Evolutionary conservation across 345 rosid genomes (phyloP).

Genomic region (Boechera divaricarpa): DNA sequence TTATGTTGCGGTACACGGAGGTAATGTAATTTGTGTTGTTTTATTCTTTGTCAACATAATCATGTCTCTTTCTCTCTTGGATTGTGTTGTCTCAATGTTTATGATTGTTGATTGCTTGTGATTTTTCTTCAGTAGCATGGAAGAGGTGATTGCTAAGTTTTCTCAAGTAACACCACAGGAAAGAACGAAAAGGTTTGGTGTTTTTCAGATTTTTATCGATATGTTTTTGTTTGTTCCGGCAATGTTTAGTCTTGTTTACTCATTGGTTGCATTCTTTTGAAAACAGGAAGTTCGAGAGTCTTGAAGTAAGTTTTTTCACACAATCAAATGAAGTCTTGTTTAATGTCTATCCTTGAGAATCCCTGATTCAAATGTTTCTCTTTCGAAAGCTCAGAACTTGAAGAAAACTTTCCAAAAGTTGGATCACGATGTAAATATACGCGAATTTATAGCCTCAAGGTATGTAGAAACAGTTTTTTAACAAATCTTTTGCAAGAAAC

Average conservation of each 20-base stretch:
- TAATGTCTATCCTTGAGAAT: slow-evolving; percentile 14
- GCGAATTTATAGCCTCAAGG: slow-evolving; percentile 68
- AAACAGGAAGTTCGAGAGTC: slow-evolving; percentile 86
- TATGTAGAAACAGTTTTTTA: slow-evolving; percentile 33
- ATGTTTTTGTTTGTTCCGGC: not conserved
- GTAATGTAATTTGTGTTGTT: slow-evolving; percentile 36
- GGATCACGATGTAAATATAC: slow-evolving; percentile 87
- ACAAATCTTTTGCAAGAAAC: not conserved
- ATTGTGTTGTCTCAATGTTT: not conserved
- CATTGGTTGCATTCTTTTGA: slow-evolving; percentile 19
- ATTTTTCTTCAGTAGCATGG: slow-evolving; percentile 55
- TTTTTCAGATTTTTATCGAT: slow-evolving; percentile 1
- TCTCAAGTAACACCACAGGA: slow-evolving; percentile 76
- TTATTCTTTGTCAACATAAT: not conserved
- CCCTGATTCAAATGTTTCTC: slow-evolving; percentile 39
- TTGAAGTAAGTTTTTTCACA: slow-evolving; percentile 70
- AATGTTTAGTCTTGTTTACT: slow-evolving; percentile 13
- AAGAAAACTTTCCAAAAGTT: slow-evolving; percentile 90
- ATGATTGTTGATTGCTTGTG: not conserved
- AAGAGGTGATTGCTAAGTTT: slow-evolving; percentile 73
- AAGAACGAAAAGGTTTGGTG: slow-evolving; percentile 73
- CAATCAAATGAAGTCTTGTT: slow-evolving; percentile 14
- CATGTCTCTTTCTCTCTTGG: not conserved
- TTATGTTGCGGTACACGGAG: slow-evolving; percentile 71
- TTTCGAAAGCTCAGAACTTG: slow-evolving; percentile 66